Evolutionary conservation across 2,329 filamentous ascomycete species (phyloP).

Genomic region (Talaromyces sp.): DNA sequence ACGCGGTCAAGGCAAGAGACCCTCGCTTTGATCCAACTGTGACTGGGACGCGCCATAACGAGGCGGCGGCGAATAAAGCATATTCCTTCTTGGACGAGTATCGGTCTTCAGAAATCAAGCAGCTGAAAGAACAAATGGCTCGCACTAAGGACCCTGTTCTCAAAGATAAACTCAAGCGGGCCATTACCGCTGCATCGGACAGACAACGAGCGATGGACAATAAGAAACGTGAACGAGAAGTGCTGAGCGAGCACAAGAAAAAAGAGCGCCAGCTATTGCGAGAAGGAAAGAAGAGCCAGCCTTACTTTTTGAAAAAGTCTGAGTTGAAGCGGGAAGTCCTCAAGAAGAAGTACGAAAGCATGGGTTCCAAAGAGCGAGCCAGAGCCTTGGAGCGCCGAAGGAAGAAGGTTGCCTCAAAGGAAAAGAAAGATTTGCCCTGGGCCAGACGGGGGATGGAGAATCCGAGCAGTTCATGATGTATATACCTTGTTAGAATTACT

Average conservation of each 20-base stretch:
- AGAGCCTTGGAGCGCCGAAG: slow-evolving; percentile 77
- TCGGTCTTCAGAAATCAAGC: slow-evolving; percentile 72
- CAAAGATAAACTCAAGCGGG: slow-evolving; percentile 66
- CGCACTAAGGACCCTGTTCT: slow-evolving; percentile 59
- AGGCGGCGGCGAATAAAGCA: slow-evolving; percentile 57
- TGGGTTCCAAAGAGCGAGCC: slow-evolving; percentile 82
- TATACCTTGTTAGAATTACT: background rate
- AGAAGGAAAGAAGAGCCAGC: slow-evolving; percentile 72
- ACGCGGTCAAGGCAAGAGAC: slow-evolving; percentile 62
- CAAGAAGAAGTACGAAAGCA: slow-evolving; percentile 69
- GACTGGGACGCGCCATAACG: slow-evolving; percentile 20
- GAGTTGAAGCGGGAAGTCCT: slow-evolving; percentile 86
- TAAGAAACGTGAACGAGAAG: slow-evolving; percentile 63
- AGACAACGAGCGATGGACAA: slow-evolving; percentile 64
- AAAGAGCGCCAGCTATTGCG: slow-evolving; percentile 79
- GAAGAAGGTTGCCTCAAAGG: slow-evolving; percentile 83
- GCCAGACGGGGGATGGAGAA: slow-evolving; percentile 36
- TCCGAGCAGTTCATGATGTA: background rate
- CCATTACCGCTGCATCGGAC: slow-evolving; percentile 73
- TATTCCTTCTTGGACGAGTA: slow-evolving; percentile 90
- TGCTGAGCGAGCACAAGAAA: slow-evolving; percentile 70
- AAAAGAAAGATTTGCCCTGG: slow-evolving; percentile 69
- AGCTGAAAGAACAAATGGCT: slow-evolving; percentile 64
- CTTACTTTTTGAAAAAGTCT: slow-evolving; percentile 87
- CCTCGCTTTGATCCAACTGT: slow-evolving; percentile 76